Conservation (phyloP, 352 stramenopile genomes). For the Phytophthora fragariaefolia region DNA sequence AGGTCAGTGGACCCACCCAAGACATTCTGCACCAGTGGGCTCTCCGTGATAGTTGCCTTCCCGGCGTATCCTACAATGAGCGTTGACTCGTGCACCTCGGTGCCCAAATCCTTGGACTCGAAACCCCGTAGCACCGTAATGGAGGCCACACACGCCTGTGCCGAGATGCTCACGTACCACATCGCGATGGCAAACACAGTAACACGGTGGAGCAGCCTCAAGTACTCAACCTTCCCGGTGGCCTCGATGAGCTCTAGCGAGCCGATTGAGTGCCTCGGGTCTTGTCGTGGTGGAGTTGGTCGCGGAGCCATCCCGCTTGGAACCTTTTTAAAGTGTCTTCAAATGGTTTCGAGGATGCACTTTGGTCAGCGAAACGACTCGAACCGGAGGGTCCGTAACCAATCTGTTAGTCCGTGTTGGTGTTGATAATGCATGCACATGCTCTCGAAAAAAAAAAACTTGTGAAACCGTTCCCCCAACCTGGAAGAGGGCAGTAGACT, state of each 20-base stretch:
- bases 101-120: constrained; percentile 26
- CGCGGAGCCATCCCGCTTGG: no score
- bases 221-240: constrained; percentile 7
- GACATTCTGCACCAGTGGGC: constrained; percentile 33
- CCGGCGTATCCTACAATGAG: constrained; percentile 45
- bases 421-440: no score
- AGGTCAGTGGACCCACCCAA: constrained; percentile 31
- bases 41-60: constrained; percentile 28
- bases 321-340: background rate
- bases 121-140: constrained; percentile 28
- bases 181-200: constrained; percentile 28
- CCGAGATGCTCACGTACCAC: constrained; percentile 33
- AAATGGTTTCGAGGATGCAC: background rate
- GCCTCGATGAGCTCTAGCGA: constrained; percentile 11
- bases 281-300: background rate
- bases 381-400: no score
- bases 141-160: constrained; percentile 12
- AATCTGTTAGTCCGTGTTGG: no score
- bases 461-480: background rate
- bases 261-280: background rate
- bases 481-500: background rate
- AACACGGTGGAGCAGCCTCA: constrained; percentile 23
- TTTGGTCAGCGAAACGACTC: constrained; percentile 4
- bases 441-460: background rate
- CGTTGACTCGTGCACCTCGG: constrained; percentile 11